These are phyloP conservation scores for Phytophthora ramorum DNA, from an alignment of 352 stramenopile species.

Conservation along the genomic window DNA sequence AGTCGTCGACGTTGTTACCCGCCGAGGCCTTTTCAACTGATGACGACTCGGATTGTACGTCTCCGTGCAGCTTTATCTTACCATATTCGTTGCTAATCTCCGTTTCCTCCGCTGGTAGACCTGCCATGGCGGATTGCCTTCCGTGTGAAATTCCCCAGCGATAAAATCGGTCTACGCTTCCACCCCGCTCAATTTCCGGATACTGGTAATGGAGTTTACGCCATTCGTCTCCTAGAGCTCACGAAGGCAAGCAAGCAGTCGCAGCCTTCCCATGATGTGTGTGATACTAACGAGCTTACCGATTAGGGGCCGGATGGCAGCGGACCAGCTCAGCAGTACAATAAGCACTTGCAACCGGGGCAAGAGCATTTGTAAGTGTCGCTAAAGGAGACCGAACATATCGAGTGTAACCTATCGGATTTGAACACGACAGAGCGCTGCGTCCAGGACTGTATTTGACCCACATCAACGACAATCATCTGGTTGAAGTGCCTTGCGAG, in stretches of 20 bases:
- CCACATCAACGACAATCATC: slow-evolving; percentile 79
- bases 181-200: slow-evolving; percentile 79
- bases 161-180: slow-evolving; percentile 84
- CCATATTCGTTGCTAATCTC: background rate
- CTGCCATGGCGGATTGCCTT: slow-evolving; percentile 88
- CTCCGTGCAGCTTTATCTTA: background rate
- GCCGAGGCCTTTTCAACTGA: slow-evolving; percentile 51
- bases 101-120: slow-evolving; percentile 29
- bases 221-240: slow-evolving; percentile 78
- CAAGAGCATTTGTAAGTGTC: slow-evolving; percentile 66
- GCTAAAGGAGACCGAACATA: background rate
- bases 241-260: slow-evolving; percentile 46
- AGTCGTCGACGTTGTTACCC: slow-evolving; percentile 33
- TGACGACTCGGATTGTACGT: slow-evolving; percentile 57
- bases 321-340: slow-evolving; percentile 79
- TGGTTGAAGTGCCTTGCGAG: slow-evolving; percentile 70
- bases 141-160: slow-evolving; percentile 80
- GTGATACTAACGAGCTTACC: background rate
- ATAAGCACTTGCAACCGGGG: slow-evolving; percentile 56
- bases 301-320: slow-evolving; percentile 47
- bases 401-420: background rate
- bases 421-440: slow-evolving; percentile 42
- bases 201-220: slow-evolving; percentile 88
- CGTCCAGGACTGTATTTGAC: slow-evolving; percentile 81
- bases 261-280: background rate